phyloP scores from a whole-genome alignment of 2,329 filamentous ascomycete species.

The Fusarium fujikuroi region DNA sequence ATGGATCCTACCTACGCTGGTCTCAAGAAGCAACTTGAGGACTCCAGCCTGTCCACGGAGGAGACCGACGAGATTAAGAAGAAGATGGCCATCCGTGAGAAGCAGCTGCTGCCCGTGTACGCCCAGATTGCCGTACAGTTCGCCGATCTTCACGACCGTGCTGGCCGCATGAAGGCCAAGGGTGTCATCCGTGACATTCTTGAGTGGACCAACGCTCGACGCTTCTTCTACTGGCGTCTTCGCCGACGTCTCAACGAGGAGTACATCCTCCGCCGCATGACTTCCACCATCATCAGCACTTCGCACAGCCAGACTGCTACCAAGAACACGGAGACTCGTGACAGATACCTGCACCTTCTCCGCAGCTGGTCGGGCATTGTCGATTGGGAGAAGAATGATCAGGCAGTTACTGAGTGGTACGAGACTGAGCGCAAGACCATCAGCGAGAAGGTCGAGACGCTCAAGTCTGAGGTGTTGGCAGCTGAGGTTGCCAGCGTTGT shows the following conservation, averaged over 20 bases:
- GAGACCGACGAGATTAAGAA: constrained; percentile 82
- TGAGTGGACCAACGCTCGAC: constrained; percentile 87
- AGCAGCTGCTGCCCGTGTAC: constrained; percentile 91
- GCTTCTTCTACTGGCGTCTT: constrained; percentile 99
- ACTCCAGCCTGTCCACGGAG: constrained; percentile 73
- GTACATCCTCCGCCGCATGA: constrained; percentile 93
- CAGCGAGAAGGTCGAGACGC: constrained; percentile 81
- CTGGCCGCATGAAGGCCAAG: constrained; percentile 98
- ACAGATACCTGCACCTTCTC: constrained; percentile 77
- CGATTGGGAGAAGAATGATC: constrained; percentile 82
- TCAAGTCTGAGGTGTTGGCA: constrained; percentile 78
- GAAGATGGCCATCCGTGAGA: constrained; percentile 86
- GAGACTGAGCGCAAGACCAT: constrained; percentile 91
- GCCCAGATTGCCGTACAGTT: constrained; percentile 96
- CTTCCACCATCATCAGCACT: constrained; percentile 52
- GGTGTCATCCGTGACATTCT: constrained; percentile 86
- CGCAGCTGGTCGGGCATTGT: constrained; percentile 84
- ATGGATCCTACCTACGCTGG: constrained; percentile 85
- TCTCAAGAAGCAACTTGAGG: constrained; percentile 81
- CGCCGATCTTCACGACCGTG: constrained; percentile 95
- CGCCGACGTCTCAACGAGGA: constrained; percentile 97
- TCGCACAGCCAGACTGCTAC: constrained; percentile 48
- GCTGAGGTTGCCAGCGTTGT: constrained; percentile 59
- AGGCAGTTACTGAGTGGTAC: constrained; percentile 91
- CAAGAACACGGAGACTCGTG: constrained; percentile 65